Evolutionary conservation across 176 grass and related monocot species (phyloP).

Genomic region (Triticum monococcum): DNA sequence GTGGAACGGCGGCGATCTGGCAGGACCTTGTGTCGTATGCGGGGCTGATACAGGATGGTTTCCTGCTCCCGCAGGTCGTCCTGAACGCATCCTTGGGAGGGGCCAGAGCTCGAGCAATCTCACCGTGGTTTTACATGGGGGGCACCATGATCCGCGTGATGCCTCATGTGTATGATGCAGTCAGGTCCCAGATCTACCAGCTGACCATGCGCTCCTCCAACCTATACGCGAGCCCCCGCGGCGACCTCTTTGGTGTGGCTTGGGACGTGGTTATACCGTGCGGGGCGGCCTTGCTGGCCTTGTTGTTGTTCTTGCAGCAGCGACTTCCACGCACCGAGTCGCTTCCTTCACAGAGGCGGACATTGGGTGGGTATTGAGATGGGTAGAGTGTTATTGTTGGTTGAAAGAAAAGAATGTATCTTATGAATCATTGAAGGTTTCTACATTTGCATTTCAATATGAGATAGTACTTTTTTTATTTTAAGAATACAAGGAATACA

Average conservation of each 20-base stretch:
- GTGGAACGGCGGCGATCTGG: constrained; percentile 15
- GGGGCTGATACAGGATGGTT: constrained; percentile 45
- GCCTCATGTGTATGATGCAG: constrained; percentile 52
- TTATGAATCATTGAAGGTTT: too few species aligned
- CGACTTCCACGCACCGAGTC: constrained; percentile 25
- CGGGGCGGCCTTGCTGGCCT: constrained; percentile 30
- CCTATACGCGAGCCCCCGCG: constrained; percentile 27
- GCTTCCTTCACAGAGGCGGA: constrained; percentile 24
- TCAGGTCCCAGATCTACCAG: constrained; percentile 28
- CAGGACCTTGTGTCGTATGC: background rate
- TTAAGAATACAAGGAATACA: too few species aligned
- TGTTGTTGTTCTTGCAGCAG: constrained; percentile 60
- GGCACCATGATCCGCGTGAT: constrained; percentile 27
- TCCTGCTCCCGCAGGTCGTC: constrained; percentile 57
- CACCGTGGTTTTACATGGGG: constrained; percentile 51
- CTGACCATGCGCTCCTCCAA: background rate
- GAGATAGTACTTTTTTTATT: too few species aligned
- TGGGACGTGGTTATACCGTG: constrained; percentile 9
- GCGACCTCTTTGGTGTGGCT: constrained; percentile 37
- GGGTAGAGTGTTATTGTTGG: too few species aligned
- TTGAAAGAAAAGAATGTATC: too few species aligned
- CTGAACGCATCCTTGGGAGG: constrained; percentile 23
- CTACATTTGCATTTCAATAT: too few species aligned
- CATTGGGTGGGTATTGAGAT: background rate
- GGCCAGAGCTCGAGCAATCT: constrained; percentile 27